Base-by-base conservation (phyloP, 257 asterid species). In the Ocimum tenuiflorum region DNA sequence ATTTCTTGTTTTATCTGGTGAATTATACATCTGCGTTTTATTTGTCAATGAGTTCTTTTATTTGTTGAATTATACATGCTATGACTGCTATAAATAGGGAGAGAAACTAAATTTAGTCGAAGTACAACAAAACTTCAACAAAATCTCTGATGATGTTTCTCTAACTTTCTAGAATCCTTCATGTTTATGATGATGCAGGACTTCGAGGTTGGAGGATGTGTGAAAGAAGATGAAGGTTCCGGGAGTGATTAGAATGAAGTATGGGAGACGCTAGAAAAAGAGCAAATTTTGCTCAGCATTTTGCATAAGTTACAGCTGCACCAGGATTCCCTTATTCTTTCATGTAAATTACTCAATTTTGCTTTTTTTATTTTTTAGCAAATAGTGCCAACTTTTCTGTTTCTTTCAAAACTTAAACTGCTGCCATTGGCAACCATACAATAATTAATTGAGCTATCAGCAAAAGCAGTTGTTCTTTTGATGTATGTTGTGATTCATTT, bases 261-360 rank as follows among this genome's bases (percentile, higher is more conserved):
- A 6, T 35, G 58, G 35, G 3, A 39, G 65, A 51, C 50, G 48
- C 36, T 58, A 31, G 12, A 10, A 54, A 42, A 45, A 63, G 58
- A 51, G 29, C 68, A 72, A 56, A 65, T 8, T 1, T 41, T 38
- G n/a, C 17, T n/a, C 31, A 8, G 61, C 60, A 10, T 31, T 24
- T 50, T 4, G 70, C 66, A 61, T 54, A 20, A n/a, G 62, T 17
- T 69, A 58, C 41, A 45, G 38, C 48, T 47, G 45, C 43, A 41
- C 45, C 61, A 53, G 31, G 24, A 31, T 20, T 33, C 41, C 24
- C 3, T 60, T 69, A 52, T 69, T 72, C 56, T 45, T 60, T 65
- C 18, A n/a, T 71, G 74, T 71, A 70, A n/a, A 67, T 74, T 73
- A 67, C 69, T 17, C 61, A 53, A 61, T 45, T 76, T 56, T 65